Evolutionary conservation across 306 rosid species (phyloP), one percentile per base, ranked within the genome.

Genomic region (Medicago ruthenica): DNA sequence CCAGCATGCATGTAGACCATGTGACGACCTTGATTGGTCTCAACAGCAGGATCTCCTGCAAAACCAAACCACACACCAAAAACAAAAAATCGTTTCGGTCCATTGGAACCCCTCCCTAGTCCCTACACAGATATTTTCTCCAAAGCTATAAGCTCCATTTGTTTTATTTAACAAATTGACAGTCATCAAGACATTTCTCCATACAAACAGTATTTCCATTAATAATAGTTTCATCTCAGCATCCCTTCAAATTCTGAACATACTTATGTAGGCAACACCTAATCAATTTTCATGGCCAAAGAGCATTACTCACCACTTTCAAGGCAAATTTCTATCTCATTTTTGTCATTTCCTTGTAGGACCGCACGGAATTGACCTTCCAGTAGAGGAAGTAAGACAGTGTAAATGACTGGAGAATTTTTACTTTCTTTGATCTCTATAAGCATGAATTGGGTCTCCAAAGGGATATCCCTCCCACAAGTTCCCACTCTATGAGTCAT

Each of bases 401-500:
- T 92, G 83, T 92, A 96, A 73, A 92, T 79, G 68, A 70, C 88
- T 2, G 88, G 83, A 72, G 87, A 73, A 79, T 87, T 86, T 18
- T 82, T 88, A 4, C 57, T 75, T 21, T 75, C 86, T 81, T 87
- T 83, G 82, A 84, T 89, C 86, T 95, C 99, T 54, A 95, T 87
- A 5, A 95, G 91, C 90, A 95, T 78, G 88, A 92, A 95, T 47
- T 95, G 99, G 9, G 99, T 95, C 90, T 95, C 99, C 58, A 95
- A 48, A 51, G 99, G 99, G 67, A 95, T 81, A 70, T 95, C 99
- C 75, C 79, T 86, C 21, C 97, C 99, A 82, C 85, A 86, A 18
- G 87, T 86, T 70, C 99, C 99, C 89, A 90, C 89, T 71, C 96
- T 92, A 67, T 95, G 99, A 16, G 99, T 92, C 99, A 95, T 95